phyloP scores from a whole-genome alignment of 495 filamentous ascomycete species.

The Sphaerosporella brunnea region DNA sequence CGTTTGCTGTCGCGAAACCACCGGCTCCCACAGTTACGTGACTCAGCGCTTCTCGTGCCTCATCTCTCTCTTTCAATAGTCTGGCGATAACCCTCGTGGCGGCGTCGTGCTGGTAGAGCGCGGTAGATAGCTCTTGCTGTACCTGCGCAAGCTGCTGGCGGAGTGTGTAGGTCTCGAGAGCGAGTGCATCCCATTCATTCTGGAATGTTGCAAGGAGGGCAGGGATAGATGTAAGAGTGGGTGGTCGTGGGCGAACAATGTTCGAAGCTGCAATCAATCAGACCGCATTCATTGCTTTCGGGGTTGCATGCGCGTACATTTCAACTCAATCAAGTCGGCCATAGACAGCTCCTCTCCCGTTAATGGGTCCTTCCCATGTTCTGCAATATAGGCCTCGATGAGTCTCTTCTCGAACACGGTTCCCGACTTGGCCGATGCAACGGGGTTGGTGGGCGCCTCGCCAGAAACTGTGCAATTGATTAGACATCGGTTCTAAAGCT shows the following conservation, averaged over 20 bases:
- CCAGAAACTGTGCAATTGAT: slow-evolving; percentile 56
- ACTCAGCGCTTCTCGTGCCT: slow-evolving; percentile 80
- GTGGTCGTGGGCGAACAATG: slow-evolving; percentile 72
- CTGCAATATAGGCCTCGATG: slow-evolving; percentile 83
- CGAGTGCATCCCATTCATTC: slow-evolving; percentile 92
- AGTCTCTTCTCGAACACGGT: slow-evolving; percentile 85
- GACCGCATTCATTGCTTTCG: not conserved
- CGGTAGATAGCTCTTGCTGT: slow-evolving; percentile 78
- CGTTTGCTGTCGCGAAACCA: slow-evolving; percentile 34
- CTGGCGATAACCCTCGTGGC: slow-evolving; percentile 84
- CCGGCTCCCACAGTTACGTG: slow-evolving; percentile 56
- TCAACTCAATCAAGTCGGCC: slow-evolving; percentile 77
- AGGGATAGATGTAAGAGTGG: slow-evolving; percentile 89
- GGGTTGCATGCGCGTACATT: slow-evolving; percentile 26
- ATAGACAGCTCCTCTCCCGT: slow-evolving; percentile 72
- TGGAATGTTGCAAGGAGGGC: slow-evolving; percentile 94
- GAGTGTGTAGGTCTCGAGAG: slow-evolving; percentile 74
- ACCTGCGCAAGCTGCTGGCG: slow-evolving; percentile 76
- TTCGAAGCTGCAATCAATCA: slow-evolving; percentile 37
- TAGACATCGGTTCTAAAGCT: slow-evolving; percentile 25
- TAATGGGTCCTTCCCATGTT: slow-evolving; percentile 86
- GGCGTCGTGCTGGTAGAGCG: slow-evolving; percentile 91
- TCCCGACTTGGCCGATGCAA: slow-evolving; percentile 89
- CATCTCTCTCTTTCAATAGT: slow-evolving; percentile 72
- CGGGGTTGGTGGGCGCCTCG: slow-evolving; percentile 87